A percentile compares a stretch with the other conserved stretches of the same genome.
These are phyloP conservation scores for Ganoderma lucidum DNA, from an alignment of 1,284 basidiomycete genomes.

Conservation along the genomic window DNA sequence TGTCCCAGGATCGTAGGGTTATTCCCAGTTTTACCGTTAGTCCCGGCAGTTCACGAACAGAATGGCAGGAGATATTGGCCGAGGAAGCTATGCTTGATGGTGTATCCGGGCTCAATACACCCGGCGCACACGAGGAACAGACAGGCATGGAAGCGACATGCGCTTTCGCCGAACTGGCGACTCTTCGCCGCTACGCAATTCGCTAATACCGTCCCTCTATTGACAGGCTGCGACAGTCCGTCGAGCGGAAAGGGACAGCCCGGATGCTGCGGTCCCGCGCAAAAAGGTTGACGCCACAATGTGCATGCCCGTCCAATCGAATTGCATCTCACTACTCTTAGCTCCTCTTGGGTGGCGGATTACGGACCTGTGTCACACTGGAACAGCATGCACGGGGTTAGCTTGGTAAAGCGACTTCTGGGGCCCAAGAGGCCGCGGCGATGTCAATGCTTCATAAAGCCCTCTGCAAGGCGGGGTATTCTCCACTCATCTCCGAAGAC, in stretches of 20 bases:
- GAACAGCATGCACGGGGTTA: not conserved
- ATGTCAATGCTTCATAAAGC: not conserved
- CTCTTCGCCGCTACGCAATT: not conserved
- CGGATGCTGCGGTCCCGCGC: not conserved
- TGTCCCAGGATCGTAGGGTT: not conserved
- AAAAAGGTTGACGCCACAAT: not conserved
- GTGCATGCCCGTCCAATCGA: not conserved
- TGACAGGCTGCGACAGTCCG: not conserved
- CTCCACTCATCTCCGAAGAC: not conserved
- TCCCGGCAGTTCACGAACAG: not conserved
- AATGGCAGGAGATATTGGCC: not conserved
- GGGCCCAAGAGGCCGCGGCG: not conserved
- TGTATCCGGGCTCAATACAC: not conserved
- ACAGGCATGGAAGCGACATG: not conserved
- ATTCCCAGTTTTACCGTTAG: not conserved
- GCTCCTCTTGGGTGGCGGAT: not conserved
- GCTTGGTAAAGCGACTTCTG: too few relatives aligned
- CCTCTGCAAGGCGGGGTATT: not conserved
- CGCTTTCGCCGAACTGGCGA: not conserved
- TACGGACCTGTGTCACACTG: not conserved
- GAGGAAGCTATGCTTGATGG: not conserved
- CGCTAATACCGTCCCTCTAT: not conserved
- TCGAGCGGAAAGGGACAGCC: not conserved
- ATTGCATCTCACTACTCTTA: not conserved
- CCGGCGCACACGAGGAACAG: not conserved